These are phyloP conservation scores for Purpureocillium takamizusanense DNA, from an alignment of 2,329 filamentous ascomycete species.

Conservation along the genomic window DNA sequence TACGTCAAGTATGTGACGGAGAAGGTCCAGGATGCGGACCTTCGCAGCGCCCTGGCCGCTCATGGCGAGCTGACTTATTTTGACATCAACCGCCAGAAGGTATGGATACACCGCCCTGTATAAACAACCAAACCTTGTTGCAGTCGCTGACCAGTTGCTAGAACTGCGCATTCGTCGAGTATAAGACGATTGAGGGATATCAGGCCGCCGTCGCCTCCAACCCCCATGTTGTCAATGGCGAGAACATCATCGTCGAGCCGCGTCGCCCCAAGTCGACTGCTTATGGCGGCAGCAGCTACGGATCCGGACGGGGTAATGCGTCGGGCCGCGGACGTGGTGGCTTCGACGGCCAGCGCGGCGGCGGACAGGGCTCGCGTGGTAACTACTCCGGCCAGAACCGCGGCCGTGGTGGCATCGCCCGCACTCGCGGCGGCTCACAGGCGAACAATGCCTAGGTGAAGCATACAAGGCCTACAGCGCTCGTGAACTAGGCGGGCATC, in stretches of 20 bases:
- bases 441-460: conserved; percentile 38
- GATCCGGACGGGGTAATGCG: conserved; percentile 49
- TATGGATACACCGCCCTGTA: no score
- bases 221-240: conserved; percentile 74
- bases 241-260: conserved; percentile 80
- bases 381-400: conserved; percentile 59
- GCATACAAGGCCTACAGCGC: conserved; percentile 1
- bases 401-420: conserved; percentile 57
- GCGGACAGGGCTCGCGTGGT: conserved; percentile 56
- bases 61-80: conserved; percentile 67
- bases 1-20: conserved; percentile 96
- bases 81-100: conserved; percentile 77
- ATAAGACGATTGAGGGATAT: conserved; percentile 71
- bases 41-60: conserved; percentile 61
- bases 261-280: conserved; percentile 68
- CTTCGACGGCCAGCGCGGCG: conserved; percentile 48
- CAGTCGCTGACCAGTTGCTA: conserved; percentile 26
- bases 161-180: conserved; percentile 98
- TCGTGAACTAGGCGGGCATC: background rate
- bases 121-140: conserved; percentile 2
- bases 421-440: conserved; percentile 53
- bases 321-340: conserved; percentile 59
- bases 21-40: conserved; percentile 66
- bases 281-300: conserved; percentile 61
- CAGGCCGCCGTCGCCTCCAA: conserved; percentile 75